Conservation (phyloP, 1,284 basidiomycete species). For the Tilletia indica region DNA sequence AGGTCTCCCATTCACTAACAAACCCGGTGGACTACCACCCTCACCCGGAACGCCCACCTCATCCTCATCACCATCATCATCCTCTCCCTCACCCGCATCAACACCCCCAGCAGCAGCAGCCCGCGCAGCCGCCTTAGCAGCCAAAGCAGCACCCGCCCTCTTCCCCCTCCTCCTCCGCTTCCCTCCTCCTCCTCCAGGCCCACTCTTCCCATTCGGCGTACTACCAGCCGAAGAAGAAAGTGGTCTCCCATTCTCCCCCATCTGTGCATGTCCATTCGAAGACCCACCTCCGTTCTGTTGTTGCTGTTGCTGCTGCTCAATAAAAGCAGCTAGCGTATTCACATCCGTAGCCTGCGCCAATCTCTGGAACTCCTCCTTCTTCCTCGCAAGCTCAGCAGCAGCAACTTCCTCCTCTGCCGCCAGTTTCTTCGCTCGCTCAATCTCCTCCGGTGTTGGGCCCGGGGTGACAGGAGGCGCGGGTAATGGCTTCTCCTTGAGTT, state of each 20-base stretch:
- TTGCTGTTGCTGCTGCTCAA: slow-evolving; percentile 1
- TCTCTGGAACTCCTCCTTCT: slow-evolving; percentile 23
- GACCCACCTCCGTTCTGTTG: background rate
- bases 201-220: background rate
- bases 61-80: slow-evolving; percentile 57
- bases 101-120: slow-evolving; percentile 67
- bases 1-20: background rate
- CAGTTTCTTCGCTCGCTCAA: slow-evolving; percentile 13
- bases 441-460: background rate
- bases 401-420: slow-evolving; percentile 7
- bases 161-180: slow-evolving; percentile 29
- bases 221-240: background rate
- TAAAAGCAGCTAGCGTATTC: slow-evolving; percentile 14
- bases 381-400: slow-evolving; percentile 3
- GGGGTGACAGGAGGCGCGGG: background rate
- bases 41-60: slow-evolving; percentile 20
- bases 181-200: background rate
- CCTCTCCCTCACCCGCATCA: slow-evolving; percentile 58
- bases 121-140: slow-evolving; percentile 56
- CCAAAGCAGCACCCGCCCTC: slow-evolving; percentile 43
- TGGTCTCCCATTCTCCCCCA: background rate
- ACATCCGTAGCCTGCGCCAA: slow-evolving; percentile 28
- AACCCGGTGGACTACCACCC: background rate
- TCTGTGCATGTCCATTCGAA: background rate
- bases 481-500: slow-evolving; percentile 5